Percentiles rank a stretch among this genome's conserved stretches.
phyloP scores from a whole-genome alignment of 352 stramenopile genomes.

The Phytophthora citricola region DNA sequence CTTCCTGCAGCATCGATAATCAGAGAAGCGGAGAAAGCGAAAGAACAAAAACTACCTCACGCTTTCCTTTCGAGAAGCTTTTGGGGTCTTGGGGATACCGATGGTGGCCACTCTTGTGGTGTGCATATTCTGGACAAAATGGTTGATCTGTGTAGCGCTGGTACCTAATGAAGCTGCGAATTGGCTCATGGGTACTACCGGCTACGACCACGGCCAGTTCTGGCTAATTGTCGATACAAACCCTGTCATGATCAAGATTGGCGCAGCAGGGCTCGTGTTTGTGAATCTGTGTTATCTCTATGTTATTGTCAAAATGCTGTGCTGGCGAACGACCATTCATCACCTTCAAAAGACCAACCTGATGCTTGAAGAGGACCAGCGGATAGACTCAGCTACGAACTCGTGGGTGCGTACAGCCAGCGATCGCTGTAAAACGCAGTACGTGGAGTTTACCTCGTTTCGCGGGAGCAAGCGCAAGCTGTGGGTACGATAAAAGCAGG shows the following conservation, averaged over 20 bases:
- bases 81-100: conserved; percentile 14
- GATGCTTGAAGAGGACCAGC: neutral
- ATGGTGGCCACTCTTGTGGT: conserved; percentile 19
- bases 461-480: conserved; percentile 22
- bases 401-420: conserved; percentile 13
- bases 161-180: conserved; percentile 31
- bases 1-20: neutral
- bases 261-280: conserved; percentile 14
- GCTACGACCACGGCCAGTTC: conserved; percentile 33
- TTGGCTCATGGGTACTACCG: conserved; percentile 27
- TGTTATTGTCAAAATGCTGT: conserved; percentile 21
- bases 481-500: conserved; percentile 10
- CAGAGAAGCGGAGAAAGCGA: neutral
- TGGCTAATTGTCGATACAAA: conserved; percentile 32
- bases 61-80: conserved; percentile 23
- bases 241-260: conserved; percentile 10
- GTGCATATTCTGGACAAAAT: conserved; percentile 30
- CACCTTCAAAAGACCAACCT: neutral
- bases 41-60: neutral
- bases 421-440: conserved; percentile 3
- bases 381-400: neutral
- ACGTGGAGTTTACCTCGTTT: conserved; percentile 21
- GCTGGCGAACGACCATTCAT: conserved; percentile 11
- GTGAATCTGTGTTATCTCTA: conserved; percentile 20
- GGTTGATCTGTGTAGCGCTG: conserved; percentile 22